Evolutionary conservation across 1,284 basidiomycete species (phyloP), one percentile per base, ranked within the genome.

Genomic region (Malassezia furfur): DNA sequence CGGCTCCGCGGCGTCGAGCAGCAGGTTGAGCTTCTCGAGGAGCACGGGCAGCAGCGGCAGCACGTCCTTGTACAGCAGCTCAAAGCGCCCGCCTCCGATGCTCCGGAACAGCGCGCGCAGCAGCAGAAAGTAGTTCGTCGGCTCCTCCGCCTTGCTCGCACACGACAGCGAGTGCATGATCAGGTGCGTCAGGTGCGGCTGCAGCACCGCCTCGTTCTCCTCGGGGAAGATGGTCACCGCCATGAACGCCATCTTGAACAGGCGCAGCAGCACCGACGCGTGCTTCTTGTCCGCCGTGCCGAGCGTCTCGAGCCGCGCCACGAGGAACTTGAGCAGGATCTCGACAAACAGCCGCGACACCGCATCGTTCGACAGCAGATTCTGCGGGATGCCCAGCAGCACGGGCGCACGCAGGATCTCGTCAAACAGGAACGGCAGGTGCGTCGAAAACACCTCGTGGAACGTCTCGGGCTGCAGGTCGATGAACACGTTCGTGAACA

Each of bases 101-200:
- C 91, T 89, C 52, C 93, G 84, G 80, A 99, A 99, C 41, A 99
- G 81, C 0, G 87, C 88, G 50, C 91, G 83, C 12, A 99, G 82
- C n/a, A 98, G 82, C 70, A 91, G 84, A 76, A 91, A 94, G 76
- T 96, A 98, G 73, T 94, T 87, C 3, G 84, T 84, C 0, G 94
- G 88, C 71, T 91, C 90, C 28, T 85, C 81, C 1, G 93, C 86
- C 75, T 91, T 91, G 41, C 89, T 86, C 2, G 94, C 91, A 41
- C 91, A 81, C 34, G 90, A 87, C 75, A 99, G 94, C 60, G 89
- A 96, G 67, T 91, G 88, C 87, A 96, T 96, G 69, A 99, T 87
- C 49, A 99, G 78, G 72, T 91, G 91, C 41, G 88, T 85, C 36
- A 98, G 81, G 76, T 98, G 90, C 0, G 88, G 85, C 17, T 91